Percentiles rank a stretch among this genome's conserved stretches.
phyloP scores from a whole-genome alignment of 306 rosid species.

The Inga leiocalycina region DNA sequence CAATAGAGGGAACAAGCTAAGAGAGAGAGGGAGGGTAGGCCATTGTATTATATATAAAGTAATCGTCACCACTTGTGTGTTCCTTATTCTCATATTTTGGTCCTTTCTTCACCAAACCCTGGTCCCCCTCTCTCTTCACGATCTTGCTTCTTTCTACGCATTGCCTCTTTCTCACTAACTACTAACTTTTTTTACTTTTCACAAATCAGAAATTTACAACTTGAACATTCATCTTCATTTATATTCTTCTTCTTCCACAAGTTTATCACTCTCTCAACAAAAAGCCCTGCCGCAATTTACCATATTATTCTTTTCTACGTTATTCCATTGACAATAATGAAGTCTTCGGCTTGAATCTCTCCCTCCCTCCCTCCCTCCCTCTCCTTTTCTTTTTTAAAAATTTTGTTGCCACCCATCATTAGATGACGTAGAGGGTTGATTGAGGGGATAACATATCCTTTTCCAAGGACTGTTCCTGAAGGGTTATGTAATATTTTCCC shows the following conservation, averaged over 20 bases:
- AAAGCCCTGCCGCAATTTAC: too few species aligned
- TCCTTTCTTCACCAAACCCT: slow-evolving; percentile 29
- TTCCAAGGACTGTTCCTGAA: too few species aligned
- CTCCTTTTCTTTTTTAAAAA: too few species aligned
- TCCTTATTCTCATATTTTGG: slow-evolving; percentile 21
- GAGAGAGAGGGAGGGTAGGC: slow-evolving; percentile 29
- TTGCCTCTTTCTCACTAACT: not conserved
- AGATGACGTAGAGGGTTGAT: not conserved
- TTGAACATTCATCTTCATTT: too few species aligned
- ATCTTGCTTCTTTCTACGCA: not conserved
- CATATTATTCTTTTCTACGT: too few species aligned
- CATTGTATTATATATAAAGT: not conserved
- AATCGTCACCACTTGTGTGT: slow-evolving; percentile 7
- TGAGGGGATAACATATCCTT: not conserved
- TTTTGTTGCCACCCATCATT: not conserved
- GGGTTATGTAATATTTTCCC: too few species aligned
- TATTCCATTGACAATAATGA: not conserved
- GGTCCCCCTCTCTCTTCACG: slow-evolving; percentile 30
- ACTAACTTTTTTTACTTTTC: too few species aligned
- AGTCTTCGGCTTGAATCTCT: not conserved
- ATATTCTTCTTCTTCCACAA: too few species aligned
- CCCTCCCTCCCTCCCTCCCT: not conserved
- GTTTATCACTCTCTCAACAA: too few species aligned
- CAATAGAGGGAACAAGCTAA: slow-evolving; percentile 7
- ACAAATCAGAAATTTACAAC: too few species aligned